phyloP scores from a whole-genome alignment of 768 basidiomycete species.

The Boletus eberwhitei region DNA sequence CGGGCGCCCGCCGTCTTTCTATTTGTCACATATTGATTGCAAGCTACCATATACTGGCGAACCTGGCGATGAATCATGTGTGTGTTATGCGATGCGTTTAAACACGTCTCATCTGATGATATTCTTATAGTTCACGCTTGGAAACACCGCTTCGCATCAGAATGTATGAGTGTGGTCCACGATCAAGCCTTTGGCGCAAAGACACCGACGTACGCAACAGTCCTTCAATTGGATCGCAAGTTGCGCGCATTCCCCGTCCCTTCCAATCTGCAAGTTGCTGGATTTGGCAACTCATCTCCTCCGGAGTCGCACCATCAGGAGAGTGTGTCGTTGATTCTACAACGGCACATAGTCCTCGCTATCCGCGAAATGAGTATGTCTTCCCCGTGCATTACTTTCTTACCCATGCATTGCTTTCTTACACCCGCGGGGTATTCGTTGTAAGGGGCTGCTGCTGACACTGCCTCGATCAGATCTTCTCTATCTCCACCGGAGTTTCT shows the following conservation, averaged over 20 bases:
- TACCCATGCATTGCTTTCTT: neutral
- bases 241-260: constrained; percentile 67
- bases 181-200: constrained; percentile 72
- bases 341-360: constrained; percentile 65
- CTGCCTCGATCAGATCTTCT: constrained; percentile 47
- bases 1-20: constrained; percentile 66
- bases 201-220: constrained; percentile 62
- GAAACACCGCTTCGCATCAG: constrained; percentile 67
- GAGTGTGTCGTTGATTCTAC: constrained; percentile 46
- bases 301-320: constrained; percentile 39
- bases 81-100: constrained; percentile 21
- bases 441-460: constrained; percentile 15
- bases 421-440: neutral
- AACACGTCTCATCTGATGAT: constrained; percentile 3
- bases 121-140: constrained; percentile 52
- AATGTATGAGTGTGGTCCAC: constrained; percentile 66
- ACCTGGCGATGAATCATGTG: constrained; percentile 56
- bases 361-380: constrained; percentile 67
- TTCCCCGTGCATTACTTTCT: neutral
- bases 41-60: constrained; percentile 55
- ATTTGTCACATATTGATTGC: constrained; percentile 64
- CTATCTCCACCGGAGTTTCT: constrained; percentile 71
- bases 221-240: constrained; percentile 65
- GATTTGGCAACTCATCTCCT: constrained; percentile 54
- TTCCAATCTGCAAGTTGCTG: constrained; percentile 61